These are phyloP conservation scores for Pseudonectria foliicola DNA, from an alignment of 2,329 filamentous ascomycete species.

Conservation along the genomic window DNA sequence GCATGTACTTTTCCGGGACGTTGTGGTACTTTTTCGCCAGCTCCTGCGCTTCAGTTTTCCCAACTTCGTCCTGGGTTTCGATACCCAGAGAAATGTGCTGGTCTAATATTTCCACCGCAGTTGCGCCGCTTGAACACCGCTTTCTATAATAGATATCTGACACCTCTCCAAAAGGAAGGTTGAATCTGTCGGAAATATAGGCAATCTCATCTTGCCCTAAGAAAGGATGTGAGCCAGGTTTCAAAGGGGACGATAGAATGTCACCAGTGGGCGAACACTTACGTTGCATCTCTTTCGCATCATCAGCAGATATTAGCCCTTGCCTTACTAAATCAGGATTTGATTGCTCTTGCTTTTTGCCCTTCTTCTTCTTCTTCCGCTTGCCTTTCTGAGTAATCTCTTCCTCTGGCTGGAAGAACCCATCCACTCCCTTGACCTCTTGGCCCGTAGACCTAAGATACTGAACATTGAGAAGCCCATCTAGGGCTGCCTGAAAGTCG, in stretches of 20 bases:
- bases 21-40: slow-evolving; percentile 33
- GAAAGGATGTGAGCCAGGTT: not conserved
- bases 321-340: slow-evolving; percentile 11
- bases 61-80: slow-evolving; percentile 22
- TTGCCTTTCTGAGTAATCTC: slow-evolving; percentile 32
- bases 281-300: slow-evolving; percentile 24
- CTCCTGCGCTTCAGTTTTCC: slow-evolving; percentile 24
- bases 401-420: slow-evolving; percentile 57
- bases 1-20: slow-evolving; percentile 37
- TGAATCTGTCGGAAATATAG: slow-evolving; percentile 38
- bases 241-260: not conserved
- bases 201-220: slow-evolving; percentile 33
- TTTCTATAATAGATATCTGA: slow-evolving; percentile 33
- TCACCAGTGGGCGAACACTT: slow-evolving; percentile 2
- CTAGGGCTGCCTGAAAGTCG: slow-evolving; percentile 63
- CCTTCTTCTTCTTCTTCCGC: slow-evolving; percentile 30
- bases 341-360: slow-evolving; percentile 12
- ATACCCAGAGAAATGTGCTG: slow-evolving; percentile 34
- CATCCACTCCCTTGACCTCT: slow-evolving; percentile 70
- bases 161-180: slow-evolving; percentile 34
- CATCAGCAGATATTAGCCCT: slow-evolving; percentile 9
- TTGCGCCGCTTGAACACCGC: slow-evolving; percentile 30
- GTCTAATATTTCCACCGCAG: slow-evolving; percentile 37
- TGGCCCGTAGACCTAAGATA: slow-evolving; percentile 64
- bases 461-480: slow-evolving; percentile 72